Percentiles rank a stretch among this genome's conserved stretches.
phyloP scores from a whole-genome alignment of 805 yeast species.

The Candida caryicola region DNA sequence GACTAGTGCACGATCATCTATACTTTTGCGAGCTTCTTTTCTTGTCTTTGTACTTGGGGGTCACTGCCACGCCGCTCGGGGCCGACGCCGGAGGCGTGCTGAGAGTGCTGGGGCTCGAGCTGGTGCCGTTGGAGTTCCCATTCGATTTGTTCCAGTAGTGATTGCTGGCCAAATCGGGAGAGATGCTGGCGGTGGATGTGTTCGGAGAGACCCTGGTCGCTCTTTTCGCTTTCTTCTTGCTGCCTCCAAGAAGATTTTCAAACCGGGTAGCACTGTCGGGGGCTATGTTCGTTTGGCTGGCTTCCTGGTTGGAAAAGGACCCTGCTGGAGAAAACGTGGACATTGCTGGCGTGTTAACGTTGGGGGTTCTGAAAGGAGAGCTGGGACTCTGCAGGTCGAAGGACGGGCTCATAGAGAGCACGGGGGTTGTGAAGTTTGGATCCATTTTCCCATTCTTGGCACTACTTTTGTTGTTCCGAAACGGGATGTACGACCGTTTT shows the following conservation, averaged over 20 bases:
- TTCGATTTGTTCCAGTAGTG: conserved; percentile 10
- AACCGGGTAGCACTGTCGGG: conserved; percentile 21
- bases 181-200: conserved; percentile 9
- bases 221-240: conserved; percentile 22
- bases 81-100: conserved; percentile 11
- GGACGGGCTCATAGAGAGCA: conserved; percentile 18
- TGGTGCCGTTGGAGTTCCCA: conserved; percentile 1
- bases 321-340: conserved; percentile 5
- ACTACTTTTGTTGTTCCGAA: conserved; percentile 30
- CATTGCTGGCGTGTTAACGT: conserved; percentile 9
- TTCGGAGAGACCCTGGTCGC: conserved; percentile 15
- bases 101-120: conserved; percentile 1
- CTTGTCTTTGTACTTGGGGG: conserved; percentile 17
- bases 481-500: conserved; percentile 42
- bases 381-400: conserved; percentile 16
- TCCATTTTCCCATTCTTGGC: conserved; percentile 8
- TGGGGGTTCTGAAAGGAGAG: conserved; percentile 16
- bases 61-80: conserved; percentile 4
- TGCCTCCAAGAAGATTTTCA: conserved; percentile 25
- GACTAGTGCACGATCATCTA: conserved; percentile 15
- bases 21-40: conserved; percentile 19
- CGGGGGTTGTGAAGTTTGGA: conserved; percentile 19
- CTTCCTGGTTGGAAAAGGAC: neutral
- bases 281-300: conserved; percentile 1
- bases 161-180: conserved; percentile 13